phyloP scores from a whole-genome alignment of 2,329 filamentous ascomycete genomes.

The Lithohypha guttulata region DNA sequence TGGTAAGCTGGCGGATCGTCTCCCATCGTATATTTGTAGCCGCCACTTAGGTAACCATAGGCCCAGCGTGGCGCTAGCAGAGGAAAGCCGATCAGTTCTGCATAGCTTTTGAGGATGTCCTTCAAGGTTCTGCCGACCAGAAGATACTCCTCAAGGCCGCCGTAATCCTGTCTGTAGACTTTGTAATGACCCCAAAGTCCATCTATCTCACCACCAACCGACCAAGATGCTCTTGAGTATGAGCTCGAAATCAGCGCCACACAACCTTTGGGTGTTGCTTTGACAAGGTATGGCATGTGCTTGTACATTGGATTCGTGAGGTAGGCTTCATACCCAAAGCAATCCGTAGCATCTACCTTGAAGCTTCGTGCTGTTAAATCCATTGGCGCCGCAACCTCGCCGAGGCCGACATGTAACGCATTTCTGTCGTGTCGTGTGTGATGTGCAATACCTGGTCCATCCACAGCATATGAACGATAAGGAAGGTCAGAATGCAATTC shows the following conservation, averaged over 20 bases:
- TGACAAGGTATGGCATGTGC: constrained; percentile 62
- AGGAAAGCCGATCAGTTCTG: constrained; percentile 57
- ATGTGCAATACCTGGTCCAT: constrained; percentile 52
- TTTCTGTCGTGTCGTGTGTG: constrained; percentile 53
- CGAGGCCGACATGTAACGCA: constrained; percentile 58
- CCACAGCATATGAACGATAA: constrained; percentile 54
- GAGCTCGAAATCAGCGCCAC: constrained; percentile 59
- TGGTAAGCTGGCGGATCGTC: constrained; percentile 46
- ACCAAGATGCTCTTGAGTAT: constrained; percentile 54
- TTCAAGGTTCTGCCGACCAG: constrained; percentile 56
- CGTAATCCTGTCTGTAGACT: constrained; percentile 61
- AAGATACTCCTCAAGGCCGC: constrained; percentile 60
- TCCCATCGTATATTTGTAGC: constrained; percentile 50
- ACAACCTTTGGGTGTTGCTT: constrained; percentile 52
- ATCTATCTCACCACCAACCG: constrained; percentile 61
- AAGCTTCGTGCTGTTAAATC: constrained; percentile 58
- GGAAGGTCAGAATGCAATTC: constrained; percentile 52
- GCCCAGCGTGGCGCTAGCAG: constrained; percentile 60
- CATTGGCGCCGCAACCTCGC: constrained; percentile 64
- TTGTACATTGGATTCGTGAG: constrained; percentile 65
- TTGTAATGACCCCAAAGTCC: constrained; percentile 67
- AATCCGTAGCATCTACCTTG: constrained; percentile 57
- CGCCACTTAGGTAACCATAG: constrained; percentile 62
- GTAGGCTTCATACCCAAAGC: constrained; percentile 62
- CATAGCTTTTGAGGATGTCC: constrained; percentile 56